phyloP scores from a whole-genome alignment of 163 green algal genomes.

The Chlamydomonas reinhardtii region DNA sequence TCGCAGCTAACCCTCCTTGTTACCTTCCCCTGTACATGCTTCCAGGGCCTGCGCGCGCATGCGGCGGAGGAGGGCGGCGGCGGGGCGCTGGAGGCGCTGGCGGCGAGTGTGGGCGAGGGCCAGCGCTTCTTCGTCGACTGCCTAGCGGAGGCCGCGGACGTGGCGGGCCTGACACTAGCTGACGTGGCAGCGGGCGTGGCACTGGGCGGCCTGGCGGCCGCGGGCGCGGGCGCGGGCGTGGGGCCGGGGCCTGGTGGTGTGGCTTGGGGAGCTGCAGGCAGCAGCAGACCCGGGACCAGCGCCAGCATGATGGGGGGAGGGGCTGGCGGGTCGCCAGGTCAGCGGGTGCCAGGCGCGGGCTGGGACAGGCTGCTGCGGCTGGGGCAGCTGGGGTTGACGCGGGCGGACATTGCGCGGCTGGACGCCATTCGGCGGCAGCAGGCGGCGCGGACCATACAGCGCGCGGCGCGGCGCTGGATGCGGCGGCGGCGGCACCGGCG shows the following conservation, averaged over 20 bases:
- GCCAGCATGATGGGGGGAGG: not conserved
- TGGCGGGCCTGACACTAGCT: conserved; percentile 6
- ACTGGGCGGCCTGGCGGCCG: not conserved
- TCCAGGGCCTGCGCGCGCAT: conserved; percentile 36
- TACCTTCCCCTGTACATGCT: too few species aligned
- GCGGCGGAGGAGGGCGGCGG: conserved; percentile 2
- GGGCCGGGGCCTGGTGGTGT: too few species aligned
- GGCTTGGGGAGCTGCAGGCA: too few species aligned
- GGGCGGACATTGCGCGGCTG: conserved; percentile 34
- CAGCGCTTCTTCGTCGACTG: conserved; percentile 41
- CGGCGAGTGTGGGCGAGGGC: not conserved
- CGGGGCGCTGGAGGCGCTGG: conserved; percentile 25
- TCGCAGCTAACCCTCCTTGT: too few species aligned
- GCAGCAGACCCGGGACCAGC: not conserved
- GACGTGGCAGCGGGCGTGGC: not conserved
- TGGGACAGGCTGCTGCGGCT: conserved; percentile 51
- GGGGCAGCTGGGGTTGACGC: conserved; percentile 51
- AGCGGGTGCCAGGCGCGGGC: not conserved
- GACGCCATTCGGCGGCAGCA: conserved; percentile 14
- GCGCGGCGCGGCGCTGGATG: conserved; percentile 37
- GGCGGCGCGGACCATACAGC: conserved; percentile 48
- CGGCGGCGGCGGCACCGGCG: conserved; percentile 15
- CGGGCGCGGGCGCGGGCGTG: too few species aligned
- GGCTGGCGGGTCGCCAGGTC: not conserved
- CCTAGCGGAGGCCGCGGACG: conserved; percentile 28